phyloP scores from a whole-genome alignment of 768 basidiomycete genomes.

The Crucibulum laeve region DNA sequence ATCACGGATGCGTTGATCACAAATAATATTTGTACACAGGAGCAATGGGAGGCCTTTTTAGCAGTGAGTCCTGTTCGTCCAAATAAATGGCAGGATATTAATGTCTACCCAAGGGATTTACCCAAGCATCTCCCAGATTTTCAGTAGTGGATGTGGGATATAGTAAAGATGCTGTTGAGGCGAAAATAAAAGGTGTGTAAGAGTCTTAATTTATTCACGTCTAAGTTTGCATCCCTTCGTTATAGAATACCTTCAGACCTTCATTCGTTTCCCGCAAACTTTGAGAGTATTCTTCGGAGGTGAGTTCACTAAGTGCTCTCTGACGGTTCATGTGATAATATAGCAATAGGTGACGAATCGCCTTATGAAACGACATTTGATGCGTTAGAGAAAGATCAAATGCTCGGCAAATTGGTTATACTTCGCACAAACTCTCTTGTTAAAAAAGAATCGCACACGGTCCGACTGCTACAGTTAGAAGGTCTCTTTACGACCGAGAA shows the following conservation, averaged over 20 bases:
- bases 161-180: conserved; percentile 54
- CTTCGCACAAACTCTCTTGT: conserved; percentile 43
- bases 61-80: conserved; percentile 25
- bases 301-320: conserved; percentile 20
- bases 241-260: conserved; percentile 68
- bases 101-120: conserved; percentile 48
- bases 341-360: conserved; percentile 47
- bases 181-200: conserved; percentile 66
- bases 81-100: conserved; percentile 1
- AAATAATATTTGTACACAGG: conserved; percentile 53
- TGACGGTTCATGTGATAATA: conserved; percentile 4
- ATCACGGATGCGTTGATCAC: conserved; percentile 46
- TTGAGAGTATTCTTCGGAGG: conserved; percentile 71
- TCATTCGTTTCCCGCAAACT: conserved; percentile 69
- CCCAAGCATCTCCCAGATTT: conserved; percentile 70
- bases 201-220: neutral
- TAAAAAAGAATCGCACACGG: conserved; percentile 34
- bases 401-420: conserved; percentile 63
- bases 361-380: conserved; percentile 55
- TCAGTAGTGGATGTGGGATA: conserved; percentile 64
- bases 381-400: conserved; percentile 53
- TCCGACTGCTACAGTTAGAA: conserved; percentile 52
- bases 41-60: conserved; percentile 69
- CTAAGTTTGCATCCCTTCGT: neutral
- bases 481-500: conserved; percentile 42